Evolutionary conservation across 2,329 filamentous ascomycete species (phyloP).

Genomic region (Fusarium neocosmosporiellum): DNA sequence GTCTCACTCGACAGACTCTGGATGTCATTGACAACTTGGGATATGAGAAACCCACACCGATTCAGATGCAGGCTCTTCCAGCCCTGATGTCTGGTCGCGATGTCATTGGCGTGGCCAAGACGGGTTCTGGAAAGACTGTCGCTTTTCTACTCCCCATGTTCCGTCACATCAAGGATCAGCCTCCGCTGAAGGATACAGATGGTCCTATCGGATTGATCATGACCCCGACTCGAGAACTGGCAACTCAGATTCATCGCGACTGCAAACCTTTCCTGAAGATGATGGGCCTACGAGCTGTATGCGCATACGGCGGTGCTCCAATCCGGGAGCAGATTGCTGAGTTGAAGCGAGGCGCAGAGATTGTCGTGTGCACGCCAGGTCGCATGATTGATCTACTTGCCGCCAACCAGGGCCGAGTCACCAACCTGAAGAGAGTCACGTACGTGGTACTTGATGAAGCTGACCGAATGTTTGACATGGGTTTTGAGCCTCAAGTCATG

Average conservation of each 20-base stretch:
- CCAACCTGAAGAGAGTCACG: conserved; percentile 87
- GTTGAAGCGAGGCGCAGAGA: conserved; percentile 92
- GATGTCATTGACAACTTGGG: conserved; percentile 85
- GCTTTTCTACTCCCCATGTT: conserved; percentile 98
- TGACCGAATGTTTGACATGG: conserved; percentile 99
- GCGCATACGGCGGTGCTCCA: conserved; percentile 92
- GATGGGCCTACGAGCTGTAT: conserved; percentile 85
- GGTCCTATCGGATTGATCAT: conserved; percentile 90
- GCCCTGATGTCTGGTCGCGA: conserved; percentile 96
- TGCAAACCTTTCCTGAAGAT: conserved; percentile 94
- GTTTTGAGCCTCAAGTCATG: conserved; percentile 97
- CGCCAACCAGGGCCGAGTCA: conserved; percentile 93
- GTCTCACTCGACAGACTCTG: conserved; percentile 85
- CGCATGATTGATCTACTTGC: conserved; percentile 95
- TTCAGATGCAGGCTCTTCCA: conserved; percentile 94
- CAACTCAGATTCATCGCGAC: conserved; percentile 92
- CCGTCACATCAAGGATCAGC: conserved; percentile 95
- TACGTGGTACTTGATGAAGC: conserved; percentile 98
- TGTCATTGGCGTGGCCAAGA: conserved; percentile 96
- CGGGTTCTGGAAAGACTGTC: conserved; percentile 96
- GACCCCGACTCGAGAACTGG: conserved; percentile 93
- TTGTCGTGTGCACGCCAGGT: conserved; percentile 94
- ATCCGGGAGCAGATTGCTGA: conserved; percentile 99
- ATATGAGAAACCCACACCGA: conserved; percentile 90
- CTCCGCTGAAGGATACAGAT: conserved; percentile 82